These are phyloP conservation scores for Puccinia hordei DNA, from an alignment of 1,284 basidiomycete species.

Conservation along the genomic window DNA sequence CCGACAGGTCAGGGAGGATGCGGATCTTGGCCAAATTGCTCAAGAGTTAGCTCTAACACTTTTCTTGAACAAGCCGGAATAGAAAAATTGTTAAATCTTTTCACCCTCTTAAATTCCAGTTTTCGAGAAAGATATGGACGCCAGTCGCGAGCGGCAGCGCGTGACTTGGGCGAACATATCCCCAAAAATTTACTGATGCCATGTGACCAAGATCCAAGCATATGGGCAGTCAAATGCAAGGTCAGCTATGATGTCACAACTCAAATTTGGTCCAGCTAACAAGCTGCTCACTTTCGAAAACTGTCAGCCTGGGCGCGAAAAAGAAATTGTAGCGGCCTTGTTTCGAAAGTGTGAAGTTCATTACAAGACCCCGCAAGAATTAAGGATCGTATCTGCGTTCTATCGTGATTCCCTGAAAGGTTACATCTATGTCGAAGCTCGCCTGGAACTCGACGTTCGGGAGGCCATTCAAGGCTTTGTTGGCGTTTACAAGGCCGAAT, in stretches of 20 bases:
- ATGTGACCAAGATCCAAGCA: constrained; percentile 86
- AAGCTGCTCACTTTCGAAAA: background rate
- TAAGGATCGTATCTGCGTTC: constrained; percentile 87
- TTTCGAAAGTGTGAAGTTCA: constrained; percentile 87
- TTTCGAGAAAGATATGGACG: constrained; percentile 77
- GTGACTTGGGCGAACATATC: constrained; percentile 69
- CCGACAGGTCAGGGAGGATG: constrained; percentile 51
- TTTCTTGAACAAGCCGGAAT: background rate
- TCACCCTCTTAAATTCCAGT: constrained; percentile 73
- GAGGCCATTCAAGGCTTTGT: constrained; percentile 86
- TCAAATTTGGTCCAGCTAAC: background rate
- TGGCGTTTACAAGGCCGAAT: constrained; percentile 80
- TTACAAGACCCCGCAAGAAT: constrained; percentile 67
- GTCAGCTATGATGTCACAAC: constrained; percentile 62
- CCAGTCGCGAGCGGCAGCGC: constrained; percentile 55
- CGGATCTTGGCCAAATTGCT: constrained; percentile 49
- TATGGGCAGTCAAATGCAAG: constrained; percentile 95
- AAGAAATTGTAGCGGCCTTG: constrained; percentile 87
- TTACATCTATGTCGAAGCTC: constrained; percentile 93
- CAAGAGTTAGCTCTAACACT: constrained; percentile 47
- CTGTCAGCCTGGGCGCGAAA: constrained; percentile 79
- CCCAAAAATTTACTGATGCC: constrained; percentile 97
- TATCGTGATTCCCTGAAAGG: constrained; percentile 92
- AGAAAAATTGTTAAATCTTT: constrained; percentile 53
- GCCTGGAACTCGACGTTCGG: constrained; percentile 80